Percentiles rank a stretch among this genome's conserved stretches.
These are phyloP conservation scores for Grammothele lineata DNA, from an alignment of 768 basidiomycete genomes.

Conservation along the genomic window DNA sequence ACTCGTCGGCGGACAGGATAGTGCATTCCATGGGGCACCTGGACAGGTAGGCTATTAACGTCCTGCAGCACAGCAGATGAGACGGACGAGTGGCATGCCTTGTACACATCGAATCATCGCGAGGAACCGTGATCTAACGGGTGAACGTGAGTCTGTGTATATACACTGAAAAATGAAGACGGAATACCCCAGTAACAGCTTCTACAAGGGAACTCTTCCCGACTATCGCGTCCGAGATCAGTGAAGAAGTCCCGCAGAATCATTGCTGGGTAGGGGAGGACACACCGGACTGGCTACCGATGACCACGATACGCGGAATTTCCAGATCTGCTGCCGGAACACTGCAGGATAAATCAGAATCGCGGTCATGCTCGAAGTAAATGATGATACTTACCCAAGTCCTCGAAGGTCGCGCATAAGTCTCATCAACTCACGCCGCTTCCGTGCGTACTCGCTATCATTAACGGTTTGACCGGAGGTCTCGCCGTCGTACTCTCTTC, in stretches of 20 bases:
- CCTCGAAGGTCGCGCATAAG: constrained; percentile 35
- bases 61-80: not conserved
- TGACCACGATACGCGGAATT: constrained; percentile 51
- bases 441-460: constrained; percentile 36
- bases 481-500: too few relatives aligned
- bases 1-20: constrained; percentile 9
- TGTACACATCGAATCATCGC: constrained; percentile 60
- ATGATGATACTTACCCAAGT: constrained; percentile 32
- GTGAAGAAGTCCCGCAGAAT: not conserved
- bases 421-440: constrained; percentile 35
- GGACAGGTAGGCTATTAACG: not conserved
- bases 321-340: too few relatives aligned
- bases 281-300: constrained; percentile 53
- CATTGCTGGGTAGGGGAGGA: not conserved
- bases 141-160: too few relatives aligned
- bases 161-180: not conserved
- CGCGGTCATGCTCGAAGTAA: too few relatives aligned
- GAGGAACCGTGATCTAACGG: constrained; percentile 51
- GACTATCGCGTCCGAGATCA: constrained; percentile 38
- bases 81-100: constrained; percentile 28
- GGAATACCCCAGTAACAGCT: constrained; percentile 48
- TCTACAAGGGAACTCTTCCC: constrained; percentile 61
- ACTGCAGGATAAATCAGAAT: too few relatives aligned
- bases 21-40: constrained; percentile 21
- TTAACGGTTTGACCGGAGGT: constrained; percentile 18